Evolutionary conservation across 805 yeast genomes (phyloP).

Genomic region (Wickerhamomyces queroliae): DNA sequence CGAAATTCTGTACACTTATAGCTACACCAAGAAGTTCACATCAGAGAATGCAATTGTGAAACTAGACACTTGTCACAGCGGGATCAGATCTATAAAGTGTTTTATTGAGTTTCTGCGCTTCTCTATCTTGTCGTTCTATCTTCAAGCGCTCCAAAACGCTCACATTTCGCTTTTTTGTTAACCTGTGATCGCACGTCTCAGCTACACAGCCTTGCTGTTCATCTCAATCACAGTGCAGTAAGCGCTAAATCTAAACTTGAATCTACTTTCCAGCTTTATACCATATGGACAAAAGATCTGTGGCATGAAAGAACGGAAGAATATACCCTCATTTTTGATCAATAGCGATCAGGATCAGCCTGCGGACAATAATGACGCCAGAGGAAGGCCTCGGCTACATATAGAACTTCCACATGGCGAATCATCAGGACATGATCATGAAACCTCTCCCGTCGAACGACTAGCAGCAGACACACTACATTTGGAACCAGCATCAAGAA

Average conservation of each 20-base stretch:
- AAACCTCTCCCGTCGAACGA: not conserved
- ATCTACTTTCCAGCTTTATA: no score
- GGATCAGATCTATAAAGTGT: no score
- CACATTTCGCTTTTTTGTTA: no score
- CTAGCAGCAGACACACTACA: not conserved
- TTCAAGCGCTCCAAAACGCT: no score
- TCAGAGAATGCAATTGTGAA: no score
- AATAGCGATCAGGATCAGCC: not conserved
- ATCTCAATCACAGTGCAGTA: not conserved
- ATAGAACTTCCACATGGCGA: constrained; percentile 1
- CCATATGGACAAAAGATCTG: no score
- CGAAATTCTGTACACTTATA: no score
- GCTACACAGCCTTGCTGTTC: not conserved
- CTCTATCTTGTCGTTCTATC: no score
- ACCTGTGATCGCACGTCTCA: not conserved
- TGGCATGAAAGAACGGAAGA: not conserved
- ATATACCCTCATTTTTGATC: not conserved
- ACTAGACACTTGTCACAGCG: no score
- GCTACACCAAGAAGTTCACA: no score
- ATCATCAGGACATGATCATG: not conserved
- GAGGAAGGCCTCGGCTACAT: not conserved
- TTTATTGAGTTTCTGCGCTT: no score
- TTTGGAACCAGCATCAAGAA: not conserved
- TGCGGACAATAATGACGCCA: not conserved
- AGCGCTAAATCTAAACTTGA: not conserved